A percentile compares a stretch with the other conserved stretches of the same genome.
These are phyloP conservation scores for Chlorella sp. DNA, from an alignment of 139 green algal genomes.

Conservation along the genomic window DNA sequence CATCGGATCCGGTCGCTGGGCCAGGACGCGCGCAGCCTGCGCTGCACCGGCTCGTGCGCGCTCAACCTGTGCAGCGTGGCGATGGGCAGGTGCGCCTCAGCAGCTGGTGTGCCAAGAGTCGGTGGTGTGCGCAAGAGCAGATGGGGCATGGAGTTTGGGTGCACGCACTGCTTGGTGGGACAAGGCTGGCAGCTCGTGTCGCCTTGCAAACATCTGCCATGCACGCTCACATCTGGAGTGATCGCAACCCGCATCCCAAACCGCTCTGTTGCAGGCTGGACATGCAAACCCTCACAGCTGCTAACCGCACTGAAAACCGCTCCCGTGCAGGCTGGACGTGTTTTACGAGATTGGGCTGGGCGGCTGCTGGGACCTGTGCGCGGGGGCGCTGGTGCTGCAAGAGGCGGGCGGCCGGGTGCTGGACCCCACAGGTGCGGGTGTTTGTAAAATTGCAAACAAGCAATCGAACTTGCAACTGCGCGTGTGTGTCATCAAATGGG, in stretches of 20 bases:
- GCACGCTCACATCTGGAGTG: too few species aligned
- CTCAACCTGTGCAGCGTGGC: conserved; percentile 86
- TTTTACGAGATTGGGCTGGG: conserved; percentile 97
- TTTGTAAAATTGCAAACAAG: too few species aligned
- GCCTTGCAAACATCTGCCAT: too few species aligned
- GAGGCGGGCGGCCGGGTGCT: conserved; percentile 86
- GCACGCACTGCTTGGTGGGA: neutral
- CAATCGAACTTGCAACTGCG: neutral
- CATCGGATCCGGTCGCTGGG: conserved; percentile 66
- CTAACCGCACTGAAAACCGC: neutral
- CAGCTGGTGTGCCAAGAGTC: too few species aligned
- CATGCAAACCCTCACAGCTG: too few species aligned
- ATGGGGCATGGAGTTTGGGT: neutral
- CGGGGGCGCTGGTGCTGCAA: conserved; percentile 62
- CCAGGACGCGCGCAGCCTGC: conserved; percentile 58
- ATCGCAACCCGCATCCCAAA: too few species aligned
- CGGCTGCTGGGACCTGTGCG: conserved; percentile 80
- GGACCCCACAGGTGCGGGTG: conserved; percentile 73
- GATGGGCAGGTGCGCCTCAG: conserved; percentile 19
- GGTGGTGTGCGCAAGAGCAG: neutral
- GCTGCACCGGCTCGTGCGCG: conserved; percentile 91
- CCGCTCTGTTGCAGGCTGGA: too few species aligned
- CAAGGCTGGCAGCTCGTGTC: neutral
- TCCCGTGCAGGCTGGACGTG: conserved; percentile 76
- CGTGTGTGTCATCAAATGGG: neutral